A percentile compares a stretch with the other conserved stretches of the same genome.
phyloP scores from a whole-genome alignment of 78 protist species.

The Tieghemostelium lacteum region DNA sequence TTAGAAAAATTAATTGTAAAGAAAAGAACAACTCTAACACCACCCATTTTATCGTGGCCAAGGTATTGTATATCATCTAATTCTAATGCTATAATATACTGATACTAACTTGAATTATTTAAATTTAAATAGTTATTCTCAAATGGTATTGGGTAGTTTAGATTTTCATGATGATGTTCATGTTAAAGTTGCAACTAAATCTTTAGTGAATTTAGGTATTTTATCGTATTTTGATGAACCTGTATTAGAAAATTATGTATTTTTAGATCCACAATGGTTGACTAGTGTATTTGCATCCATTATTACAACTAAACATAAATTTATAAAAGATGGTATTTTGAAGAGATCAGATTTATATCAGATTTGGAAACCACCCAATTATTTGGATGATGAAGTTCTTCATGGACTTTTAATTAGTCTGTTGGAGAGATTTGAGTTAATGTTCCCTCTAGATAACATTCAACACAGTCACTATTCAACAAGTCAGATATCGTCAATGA shows the following conservation, averaged over 20 bases:
- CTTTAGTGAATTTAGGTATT: slow-evolving; percentile 38
- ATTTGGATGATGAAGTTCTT: slow-evolving; percentile 62
- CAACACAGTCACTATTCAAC: neutral
- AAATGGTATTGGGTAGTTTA: slow-evolving; percentile 48
- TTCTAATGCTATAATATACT: no score
- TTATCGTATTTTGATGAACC: slow-evolving; percentile 59
- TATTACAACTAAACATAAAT: slow-evolving; percentile 70
- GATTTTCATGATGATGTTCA: slow-evolving; percentile 79
- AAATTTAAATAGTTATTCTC: slow-evolving; percentile 23
- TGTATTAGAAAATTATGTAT: slow-evolving; percentile 38
- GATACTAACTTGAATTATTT: neutral
- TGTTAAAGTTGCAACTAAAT: slow-evolving; percentile 68
- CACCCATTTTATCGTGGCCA: slow-evolving; percentile 66
- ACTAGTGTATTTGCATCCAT: slow-evolving; percentile 75
- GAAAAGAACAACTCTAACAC: slow-evolving; percentile 32
- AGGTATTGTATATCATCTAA: no score
- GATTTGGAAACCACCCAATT: slow-evolving; percentile 76
- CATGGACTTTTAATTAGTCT: slow-evolving; percentile 58
- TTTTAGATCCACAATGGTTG: slow-evolving; percentile 78
- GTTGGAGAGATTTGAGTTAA: slow-evolving; percentile 78
- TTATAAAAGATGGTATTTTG: slow-evolving; percentile 71
- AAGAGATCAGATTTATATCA: slow-evolving; percentile 45
- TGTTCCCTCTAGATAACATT: slow-evolving; percentile 48
- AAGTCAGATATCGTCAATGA: neutral
- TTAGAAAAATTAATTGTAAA: slow-evolving; percentile 53